Percentiles rank a stretch among this genome's conserved stretches.
Conservation (phyloP, 2,329 filamentous ascomycete genomes). For the Monilinia vaccinii-corymbosi region DNA sequence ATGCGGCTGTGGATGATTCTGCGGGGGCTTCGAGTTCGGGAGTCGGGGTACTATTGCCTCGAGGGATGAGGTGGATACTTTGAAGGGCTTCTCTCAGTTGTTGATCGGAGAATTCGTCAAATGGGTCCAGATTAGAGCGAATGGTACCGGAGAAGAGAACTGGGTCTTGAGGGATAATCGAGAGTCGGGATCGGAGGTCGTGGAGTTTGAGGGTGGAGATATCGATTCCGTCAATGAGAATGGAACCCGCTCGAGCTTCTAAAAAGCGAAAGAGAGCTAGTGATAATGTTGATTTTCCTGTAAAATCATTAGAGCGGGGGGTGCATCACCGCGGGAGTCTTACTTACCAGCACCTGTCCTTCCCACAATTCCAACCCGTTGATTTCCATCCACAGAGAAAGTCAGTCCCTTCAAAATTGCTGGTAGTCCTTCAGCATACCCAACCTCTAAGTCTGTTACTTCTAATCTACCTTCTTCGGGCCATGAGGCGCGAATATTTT, state of each 20-base stretch:
- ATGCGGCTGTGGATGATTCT: constrained; percentile 4
- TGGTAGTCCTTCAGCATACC: constrained; percentile 62
- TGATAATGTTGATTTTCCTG: constrained; percentile 23
- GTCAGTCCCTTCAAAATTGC: constrained; percentile 59
- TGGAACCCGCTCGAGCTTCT: constrained; percentile 33
- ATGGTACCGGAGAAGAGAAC: constrained; percentile 84
- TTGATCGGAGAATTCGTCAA: constrained; percentile 73
- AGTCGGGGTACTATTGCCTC: neutral
- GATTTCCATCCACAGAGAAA: constrained; percentile 54
- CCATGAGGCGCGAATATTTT: constrained; percentile 56
- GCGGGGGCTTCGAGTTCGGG: neutral
- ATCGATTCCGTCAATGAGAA: constrained; percentile 26
- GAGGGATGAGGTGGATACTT: constrained; percentile 71
- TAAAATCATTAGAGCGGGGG: constrained; percentile 12
- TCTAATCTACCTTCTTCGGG: constrained; percentile 63
- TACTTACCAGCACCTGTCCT: constrained; percentile 25
- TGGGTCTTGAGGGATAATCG: constrained; percentile 45
- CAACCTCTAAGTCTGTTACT: constrained; percentile 60
- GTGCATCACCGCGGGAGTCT: neutral
- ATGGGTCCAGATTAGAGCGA: constrained; percentile 84
- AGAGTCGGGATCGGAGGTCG: constrained; percentile 24
- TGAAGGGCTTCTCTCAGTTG: constrained; percentile 76
- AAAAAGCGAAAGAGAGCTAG: constrained; percentile 23
- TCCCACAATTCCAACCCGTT: constrained; percentile 33
- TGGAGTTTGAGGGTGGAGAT: constrained; percentile 28